A percentile compares a stretch with the other conserved stretches of the same genome.
Conservation (phyloP, 2,329 filamentous ascomycete species). For the Bretziella fagacearum region DNA sequence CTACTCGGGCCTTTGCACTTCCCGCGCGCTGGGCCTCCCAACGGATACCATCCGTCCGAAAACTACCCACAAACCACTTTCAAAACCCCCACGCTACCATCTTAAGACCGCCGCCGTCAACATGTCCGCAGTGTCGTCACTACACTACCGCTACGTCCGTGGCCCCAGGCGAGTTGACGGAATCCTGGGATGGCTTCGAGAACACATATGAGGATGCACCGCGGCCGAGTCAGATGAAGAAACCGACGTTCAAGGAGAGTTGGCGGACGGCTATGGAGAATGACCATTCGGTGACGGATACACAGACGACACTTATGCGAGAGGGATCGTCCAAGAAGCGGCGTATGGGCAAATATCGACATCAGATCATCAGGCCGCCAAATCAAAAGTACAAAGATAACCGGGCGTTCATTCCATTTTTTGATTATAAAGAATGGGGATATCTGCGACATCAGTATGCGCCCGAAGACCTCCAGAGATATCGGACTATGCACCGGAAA, state of each 20-base stretch:
- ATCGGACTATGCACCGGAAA: constrained; percentile 8
- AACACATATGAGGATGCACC: constrained; percentile 3
- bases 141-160: no score
- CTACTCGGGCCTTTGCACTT: constrained; percentile 4
- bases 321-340: not conserved
- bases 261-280: not conserved
- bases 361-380: constrained; percentile 6
- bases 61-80: not conserved
- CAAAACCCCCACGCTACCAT: no score
- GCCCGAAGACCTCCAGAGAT: not conserved
- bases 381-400: not conserved
- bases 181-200: not conserved
- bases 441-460: constrained; percentile 14
- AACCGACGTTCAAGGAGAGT: not conserved
- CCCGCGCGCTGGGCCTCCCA: constrained; percentile 1
- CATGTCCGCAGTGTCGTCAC: no score
- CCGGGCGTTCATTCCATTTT: constrained; percentile 11
- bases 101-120: no score
- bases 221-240: not conserved
- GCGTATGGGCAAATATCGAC: constrained; percentile 2
- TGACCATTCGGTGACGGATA: not conserved
- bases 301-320: not conserved
- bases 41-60: not conserved
- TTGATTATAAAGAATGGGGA: constrained; percentile 14
- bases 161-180: no score